Evolutionary conservation across 1,139 yeast species (phyloP), one percentile per base, ranked within the genome.

Genomic region (Yamadazyma triangularis): DNA sequence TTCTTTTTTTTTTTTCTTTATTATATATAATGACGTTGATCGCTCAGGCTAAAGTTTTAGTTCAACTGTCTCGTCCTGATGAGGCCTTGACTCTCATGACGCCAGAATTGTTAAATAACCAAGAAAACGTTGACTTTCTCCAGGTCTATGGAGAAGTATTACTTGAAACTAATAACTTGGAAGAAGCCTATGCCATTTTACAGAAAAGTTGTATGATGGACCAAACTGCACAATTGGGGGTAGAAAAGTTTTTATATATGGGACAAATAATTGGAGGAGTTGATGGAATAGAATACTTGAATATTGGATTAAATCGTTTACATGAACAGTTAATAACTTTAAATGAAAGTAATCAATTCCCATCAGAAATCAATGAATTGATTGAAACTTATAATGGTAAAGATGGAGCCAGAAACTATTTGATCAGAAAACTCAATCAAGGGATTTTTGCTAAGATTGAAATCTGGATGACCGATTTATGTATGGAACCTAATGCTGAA

Each of bases 401-500:
- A 18, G 20, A 18, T 7, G 9, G 9, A 7, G 6, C 9, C 6
- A 18, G 6, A 9, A 18, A 18, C 6, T 18, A 18, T 9, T 9
- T 18, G 6, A 50, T 70, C 31, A 65, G 64, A 39, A 79, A 78
- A 48, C 45, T 79, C 34, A 78, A 83, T 42, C 84, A 79, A 50
- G 96, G 93, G 0, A 65, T 87, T 19, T 79, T 89, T 44, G 83
- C 96, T 8, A 73, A 82, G 61, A 83, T 91, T 47, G 99, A 91
- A 58, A 86, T 93, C 38, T 91, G 97, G 96, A 91, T 91, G 98
- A 93, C 99, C 1, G 99, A 91, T 62, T 67, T 91, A 42, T 89
- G 97, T 53, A 88, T 89, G 96, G 95, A 86, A 45, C 77, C 77
- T 5, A 80, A 82, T 45, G 97, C 98, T 2, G 98, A 91, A 56